Conservation (phyloP, 2,329 filamentous ascomycete genomes). For the Aspergillus sp. region DNA sequence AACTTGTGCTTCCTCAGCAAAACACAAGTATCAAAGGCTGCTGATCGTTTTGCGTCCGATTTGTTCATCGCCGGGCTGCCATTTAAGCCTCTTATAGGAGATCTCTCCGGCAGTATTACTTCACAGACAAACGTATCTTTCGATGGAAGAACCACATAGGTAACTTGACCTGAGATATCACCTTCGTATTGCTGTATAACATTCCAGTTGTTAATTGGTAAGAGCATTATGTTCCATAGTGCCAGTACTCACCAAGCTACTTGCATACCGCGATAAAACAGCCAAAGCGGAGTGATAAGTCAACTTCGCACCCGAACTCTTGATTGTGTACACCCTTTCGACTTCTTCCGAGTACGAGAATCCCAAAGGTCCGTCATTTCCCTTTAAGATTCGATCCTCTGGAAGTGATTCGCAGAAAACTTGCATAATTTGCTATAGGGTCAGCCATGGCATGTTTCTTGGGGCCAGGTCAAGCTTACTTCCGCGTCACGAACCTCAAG, state of each 20-base stretch:
- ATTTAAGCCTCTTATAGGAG: conserved; percentile 66
- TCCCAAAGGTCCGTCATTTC: conserved; percentile 58
- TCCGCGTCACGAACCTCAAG: conserved; percentile 52
- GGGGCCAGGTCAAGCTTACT: conserved; percentile 22
- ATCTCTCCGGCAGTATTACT: conserved; percentile 71
- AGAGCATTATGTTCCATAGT: neutral
- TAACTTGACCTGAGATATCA: conserved; percentile 49
- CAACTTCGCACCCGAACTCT: conserved; percentile 70
- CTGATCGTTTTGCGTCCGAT: conserved; percentile 78
- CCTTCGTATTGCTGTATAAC: conserved; percentile 45
- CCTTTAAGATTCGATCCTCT: conserved; percentile 67
- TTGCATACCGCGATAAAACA: conserved; percentile 71
- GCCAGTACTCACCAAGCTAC: conserved; percentile 55
- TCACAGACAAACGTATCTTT: conserved; percentile 70
- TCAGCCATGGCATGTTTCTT: neutral
- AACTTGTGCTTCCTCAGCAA: conserved; percentile 64
- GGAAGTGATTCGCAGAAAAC: conserved; percentile 74
- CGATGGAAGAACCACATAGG: conserved; percentile 61
- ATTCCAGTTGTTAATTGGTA: conserved; percentile 5
- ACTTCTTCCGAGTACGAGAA: conserved; percentile 56
- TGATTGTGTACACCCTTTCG: conserved; percentile 59
- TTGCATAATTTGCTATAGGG: conserved; percentile 57
- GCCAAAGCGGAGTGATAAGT: conserved; percentile 73
- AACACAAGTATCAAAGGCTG: conserved; percentile 80
- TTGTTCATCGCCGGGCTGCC: conserved; percentile 69